Base-by-base conservation (phyloP, 2,329 filamentous ascomycete genomes). In the Xylaria sp. region DNA sequence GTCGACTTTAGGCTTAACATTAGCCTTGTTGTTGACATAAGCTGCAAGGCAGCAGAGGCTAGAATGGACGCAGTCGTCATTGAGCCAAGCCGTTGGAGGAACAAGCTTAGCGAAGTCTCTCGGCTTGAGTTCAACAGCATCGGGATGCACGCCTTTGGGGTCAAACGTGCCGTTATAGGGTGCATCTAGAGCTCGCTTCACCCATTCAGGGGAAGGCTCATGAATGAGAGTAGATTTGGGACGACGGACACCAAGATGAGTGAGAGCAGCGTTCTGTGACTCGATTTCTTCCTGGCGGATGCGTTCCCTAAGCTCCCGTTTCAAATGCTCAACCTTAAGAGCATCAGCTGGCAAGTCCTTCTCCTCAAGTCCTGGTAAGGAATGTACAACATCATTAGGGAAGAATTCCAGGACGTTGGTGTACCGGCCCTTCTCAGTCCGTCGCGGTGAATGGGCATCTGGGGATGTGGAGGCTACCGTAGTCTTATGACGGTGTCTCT, bases 11-110 rank as follows among this genome's bases (percentile, higher is more conserved):
- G 79, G 74, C 71, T 81, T 82, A 63, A 84, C 84, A 29, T 88
- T 88, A 32, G 84, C 85, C 37, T 84, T 81, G 66, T 84, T 80
- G 75, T 91, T 91, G 74, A 90, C 80, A 59, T 84, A 85, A 18
- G 84, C 82, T 57, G 90, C 88, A 16, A 93, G 81, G 75, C 88
- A 86, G 32, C 85, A 80, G 29, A 93, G 83, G 57, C 88, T 87
- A 16, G 87, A 87, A 73, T 93, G 92, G 73, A 95, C 87, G 60
- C 92, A 87, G 73, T 92, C 90, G 77, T 94, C 92, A 71, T 94
- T 94, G 6, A 95, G 84, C 92, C 92, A 95, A 32, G 83, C 83
- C 0, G 80, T 83, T 9, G 81, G 78, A 21, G 82, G 82, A 18
- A 91, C 83, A 8, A 94, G 80, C 55, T 85, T 90, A n/a, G 80